These are phyloP conservation scores for Pugionium cornutum DNA, from an alignment of 345 rosid species.

Conservation along the genomic window DNA sequence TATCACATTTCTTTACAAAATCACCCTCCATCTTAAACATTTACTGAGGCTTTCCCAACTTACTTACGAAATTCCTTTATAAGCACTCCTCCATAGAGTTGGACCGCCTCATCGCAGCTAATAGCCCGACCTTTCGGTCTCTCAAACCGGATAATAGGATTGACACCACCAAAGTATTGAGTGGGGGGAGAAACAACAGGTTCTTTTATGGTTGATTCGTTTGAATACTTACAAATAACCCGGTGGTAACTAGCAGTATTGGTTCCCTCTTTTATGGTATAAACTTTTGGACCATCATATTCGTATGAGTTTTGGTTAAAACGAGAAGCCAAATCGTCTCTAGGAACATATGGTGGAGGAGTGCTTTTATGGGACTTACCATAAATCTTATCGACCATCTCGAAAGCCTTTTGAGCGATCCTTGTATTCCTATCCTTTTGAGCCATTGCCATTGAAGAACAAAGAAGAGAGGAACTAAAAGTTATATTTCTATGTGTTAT, in stretches of 20 bases:
- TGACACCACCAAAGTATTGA: conserved; percentile 20
- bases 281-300: conserved; percentile 24
- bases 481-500: too few relatives aligned
- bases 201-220: conserved; percentile 19
- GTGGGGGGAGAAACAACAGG: conserved; percentile 21
- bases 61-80: conserved; percentile 33
- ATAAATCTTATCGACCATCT: conserved; percentile 25
- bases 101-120: conserved; percentile 35
- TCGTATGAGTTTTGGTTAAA: conserved; percentile 13
- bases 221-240: conserved; percentile 18
- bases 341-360: conserved; percentile 15
- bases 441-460: conserved; percentile 33
- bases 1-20: not conserved
- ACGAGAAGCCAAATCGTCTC: conserved; percentile 28
- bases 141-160: conserved; percentile 19
- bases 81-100: conserved; percentile 39
- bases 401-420: conserved; percentile 29
- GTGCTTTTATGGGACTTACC: conserved; percentile 18
- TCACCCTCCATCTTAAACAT: conserved; percentile 15
- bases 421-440: conserved; percentile 24
- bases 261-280: conserved; percentile 29
- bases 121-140: conserved; percentile 30
- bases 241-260: conserved; percentile 1
- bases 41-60: conserved; percentile 12
- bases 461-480: conserved; percentile 9